Evolutionary conservation across 176 grass and related monocot species (phyloP), one percentile per base, ranked within the genome.

Genomic region (Oryza nivara): DNA sequence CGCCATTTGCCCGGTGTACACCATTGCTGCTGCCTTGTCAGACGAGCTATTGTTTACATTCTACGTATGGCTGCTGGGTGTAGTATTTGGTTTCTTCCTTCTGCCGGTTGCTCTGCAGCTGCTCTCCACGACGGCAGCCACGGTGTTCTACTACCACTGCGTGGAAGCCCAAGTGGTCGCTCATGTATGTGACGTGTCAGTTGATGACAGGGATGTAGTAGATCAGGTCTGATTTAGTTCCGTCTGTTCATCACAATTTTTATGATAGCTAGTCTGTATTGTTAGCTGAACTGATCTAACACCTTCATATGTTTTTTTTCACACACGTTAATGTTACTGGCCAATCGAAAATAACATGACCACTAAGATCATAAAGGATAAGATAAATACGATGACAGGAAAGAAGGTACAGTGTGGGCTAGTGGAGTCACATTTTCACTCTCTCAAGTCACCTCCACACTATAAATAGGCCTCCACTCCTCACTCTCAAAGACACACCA

Each of bases 81-180:
- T 81, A 34, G 9, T 46, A 15, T 36, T 15, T 41, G 79, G 32
- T 23, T 70, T 25, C 38, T 34, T 81, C 2, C 67, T 81, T 22
- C 79, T 49, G 12, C 38, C 79, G 2, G 48, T 23, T 9, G 67
- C 67, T 15, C 67, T 70, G 19, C 79, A 70, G 12, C 1, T 81
- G 28, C 35, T 41, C 47, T 70, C 79, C 67, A 70, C 30, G 20
- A 28, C 70, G 4, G 48, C 67, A 2, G 47, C 47, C 32, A 70
- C 79, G 1, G 67, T 81, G 32, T 26, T 81, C 47, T 70, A 81
- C 47, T 51, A 70, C 66, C 47, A 36, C 46, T 81, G 65, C 78
- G 49, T 52, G 78, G 28, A 80, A 20, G 17, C 2, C 56, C 56
- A 61, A 9, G 56, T 8, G 7, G 20, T 61, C 56, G 20, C 56